Base-by-base conservation (phyloP, 306 rosid genomes). In the Vigna nakashimae region DNA sequence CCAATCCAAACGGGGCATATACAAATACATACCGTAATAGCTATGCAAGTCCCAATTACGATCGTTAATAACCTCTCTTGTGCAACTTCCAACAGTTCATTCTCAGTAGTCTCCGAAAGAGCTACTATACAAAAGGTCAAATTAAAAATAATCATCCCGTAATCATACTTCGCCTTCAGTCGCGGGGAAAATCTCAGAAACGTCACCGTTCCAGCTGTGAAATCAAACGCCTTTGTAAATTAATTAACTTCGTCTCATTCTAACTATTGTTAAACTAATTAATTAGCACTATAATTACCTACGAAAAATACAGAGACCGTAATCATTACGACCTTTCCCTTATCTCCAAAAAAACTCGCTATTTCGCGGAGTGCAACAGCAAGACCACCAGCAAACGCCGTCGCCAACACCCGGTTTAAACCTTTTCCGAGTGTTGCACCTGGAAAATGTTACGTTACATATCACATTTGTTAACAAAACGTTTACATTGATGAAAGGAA, bases 1-100 rank as follows among this genome's bases (percentile, higher is more conserved):
- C 98, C 98, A 30, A 90, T 82, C 98, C 98, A 93, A 9, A 89
- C 93, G 0, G 98, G 98, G 30, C 56, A 86, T 58, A 93, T 79
- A 53, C 82, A 75, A 51, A 87, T 71, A 50, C 88, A 84, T 9
- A 89, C 71, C 14, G 68, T 9, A 3, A 88, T 79, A 84, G 93
- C 87, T 20, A 84, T 72, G 11, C 7, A 71, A 40, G 85, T 84
- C 34, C 98, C 98, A 50, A 91, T 69, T 45, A 91, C 32, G 22
- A 88, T 87, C 2, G 93, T 93, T 12, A 90, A 81, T 8, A 91
- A 14, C 81, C 97, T 88, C 67, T 79, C 89, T 0, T 74, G 52
- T 0, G 96, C 90, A 36, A 87, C 5, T 73, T 79, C 64, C 10
- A 84, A 42, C 5, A 89, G 71, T 51, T 88, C 77, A 40, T 45